Evolutionary conservation across 2,329 filamentous ascomycete species (phyloP), one percentile per base, ranked within the genome.

Genomic region (Delphinella strobiligena): DNA sequence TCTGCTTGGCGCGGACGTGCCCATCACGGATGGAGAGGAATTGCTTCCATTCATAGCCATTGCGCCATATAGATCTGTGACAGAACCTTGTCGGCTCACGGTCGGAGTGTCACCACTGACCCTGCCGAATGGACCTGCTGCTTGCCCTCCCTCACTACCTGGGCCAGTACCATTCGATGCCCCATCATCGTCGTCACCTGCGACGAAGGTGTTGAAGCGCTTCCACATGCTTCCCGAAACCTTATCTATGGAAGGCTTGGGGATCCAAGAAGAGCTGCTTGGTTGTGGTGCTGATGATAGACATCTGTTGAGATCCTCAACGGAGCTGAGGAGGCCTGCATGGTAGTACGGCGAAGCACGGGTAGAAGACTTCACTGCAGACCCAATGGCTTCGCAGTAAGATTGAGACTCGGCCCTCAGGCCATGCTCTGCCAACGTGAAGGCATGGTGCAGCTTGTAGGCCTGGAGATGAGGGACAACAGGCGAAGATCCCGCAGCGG

Each of bases 121-220:
- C 39, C 81, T 81, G 5, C 83, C 80, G 58, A 98, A 96, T 1
- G 86, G 87, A 0, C 87, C 85, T 38, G 72, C 61, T 44, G 84
- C 81, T 24, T 42, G 42, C 22, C 36, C 37, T 15, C 58, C 62
- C 36, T 73, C 72, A 24, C 59, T 68, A 33, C 74, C 75, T 38
- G 69, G 71, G 4, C 66, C 67, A 10, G 74, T 67, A 7, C 68
- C 74, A 39, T 71, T 71, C 1, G 73, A 75, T 8, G 68, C 68
- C 24, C 69, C 68, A 37, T 86, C 82, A 38, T 75, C 75, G 40
- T 96, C 89, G 44, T 95, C 89, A 11, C 91, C 93, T 37, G 83
- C 79, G 45, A 98, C 87, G 54, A 98, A 98, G 53, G 87, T 95
- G 62, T 88, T 96, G 63, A 99, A 95, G 43, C 82, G 86, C 47